phyloP scores from a whole-genome alignment of 2,329 filamentous ascomycete genomes.

The Arthrobotrys sphaeroides region DNA sequence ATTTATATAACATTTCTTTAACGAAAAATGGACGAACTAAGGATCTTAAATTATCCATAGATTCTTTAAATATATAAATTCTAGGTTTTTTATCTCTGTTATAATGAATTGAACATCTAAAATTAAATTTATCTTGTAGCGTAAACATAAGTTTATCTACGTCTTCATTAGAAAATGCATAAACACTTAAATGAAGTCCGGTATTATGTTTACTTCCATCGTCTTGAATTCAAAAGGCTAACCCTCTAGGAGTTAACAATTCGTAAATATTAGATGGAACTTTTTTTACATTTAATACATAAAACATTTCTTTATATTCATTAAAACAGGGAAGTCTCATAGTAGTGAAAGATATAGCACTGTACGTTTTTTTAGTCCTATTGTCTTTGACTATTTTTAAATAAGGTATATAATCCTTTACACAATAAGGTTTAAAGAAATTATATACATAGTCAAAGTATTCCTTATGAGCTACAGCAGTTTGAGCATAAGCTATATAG shows the following conservation, averaged over 20 bases:
- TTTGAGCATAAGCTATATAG: slow-evolving; percentile 7
- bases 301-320: slow-evolving; percentile 17
- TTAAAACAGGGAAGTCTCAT: slow-evolving; percentile 25
- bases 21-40: not conserved
- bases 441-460: slow-evolving; percentile 27
- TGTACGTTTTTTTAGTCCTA: slow-evolving; percentile 18
- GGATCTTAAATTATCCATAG: slow-evolving; percentile 13
- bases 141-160: slow-evolving; percentile 21
- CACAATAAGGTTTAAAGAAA: slow-evolving; percentile 20
- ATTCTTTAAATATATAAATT: slow-evolving; percentile 31
- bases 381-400: slow-evolving; percentile 14
- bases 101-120: slow-evolving; percentile 24
- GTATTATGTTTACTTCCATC: slow-evolving; percentile 5
- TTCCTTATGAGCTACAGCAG: slow-evolving; percentile 14
- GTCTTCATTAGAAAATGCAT: slow-evolving; percentile 13
- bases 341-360: slow-evolving; percentile 17
- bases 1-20: slow-evolving; percentile 28
- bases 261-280: slow-evolving; percentile 16
- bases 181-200: slow-evolving; percentile 21
- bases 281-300: slow-evolving; percentile 30
- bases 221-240: not conserved
- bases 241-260: slow-evolving; percentile 14
- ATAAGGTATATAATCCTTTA: slow-evolving; percentile 17
- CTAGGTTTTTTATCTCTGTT: slow-evolving; percentile 23
- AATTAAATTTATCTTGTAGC: slow-evolving; percentile 20